Conservation (phyloP, 2,329 filamentous ascomycete species). For the Microdochium nivale region DNA sequence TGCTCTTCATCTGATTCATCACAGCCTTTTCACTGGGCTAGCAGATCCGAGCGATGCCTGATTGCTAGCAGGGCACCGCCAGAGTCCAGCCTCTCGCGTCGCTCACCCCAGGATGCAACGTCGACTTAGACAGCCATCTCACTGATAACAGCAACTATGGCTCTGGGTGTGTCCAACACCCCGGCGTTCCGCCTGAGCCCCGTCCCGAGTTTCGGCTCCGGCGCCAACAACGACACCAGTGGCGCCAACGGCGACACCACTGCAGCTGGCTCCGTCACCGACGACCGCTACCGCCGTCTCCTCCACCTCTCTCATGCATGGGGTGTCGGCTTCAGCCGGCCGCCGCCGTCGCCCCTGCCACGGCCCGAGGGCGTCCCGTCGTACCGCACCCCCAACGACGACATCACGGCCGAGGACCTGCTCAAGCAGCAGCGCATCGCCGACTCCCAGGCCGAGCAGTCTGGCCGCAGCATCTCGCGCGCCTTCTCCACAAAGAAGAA, state of each 20-base stretch:
- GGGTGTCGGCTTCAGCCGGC: constrained; percentile 31
- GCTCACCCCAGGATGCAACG: neutral
- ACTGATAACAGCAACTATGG: neutral
- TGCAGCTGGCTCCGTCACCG: constrained; percentile 6
- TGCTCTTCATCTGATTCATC: too few relatives aligned
- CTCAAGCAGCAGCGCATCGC: constrained; percentile 34
- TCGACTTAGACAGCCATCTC: neutral
- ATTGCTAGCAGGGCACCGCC: too few relatives aligned
- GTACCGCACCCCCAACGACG: constrained; percentile 38
- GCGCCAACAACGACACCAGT: constrained; percentile 7
- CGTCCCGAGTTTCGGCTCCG: neutral
- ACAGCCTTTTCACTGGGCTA: too few relatives aligned
- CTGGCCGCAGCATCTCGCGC: constrained; percentile 27
- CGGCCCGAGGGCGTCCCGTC: constrained; percentile 32
- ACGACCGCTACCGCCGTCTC: constrained; percentile 37
- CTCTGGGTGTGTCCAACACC: neutral
- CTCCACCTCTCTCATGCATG: constrained; percentile 41
- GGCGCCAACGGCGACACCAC: neutral
- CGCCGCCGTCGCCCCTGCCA: constrained; percentile 27
- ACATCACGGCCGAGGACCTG: constrained; percentile 43
- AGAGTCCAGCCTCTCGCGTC: neutral
- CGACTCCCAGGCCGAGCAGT: constrained; percentile 23
- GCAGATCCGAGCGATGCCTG: too few relatives aligned
- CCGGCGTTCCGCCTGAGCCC: neutral
- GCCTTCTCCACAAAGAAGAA: constrained; percentile 41